Percentiles rank a stretch among this genome's conserved stretches.
Conservation (phyloP, 2,329 filamentous ascomycete genomes). For the Fusarium sublunatum region DNA sequence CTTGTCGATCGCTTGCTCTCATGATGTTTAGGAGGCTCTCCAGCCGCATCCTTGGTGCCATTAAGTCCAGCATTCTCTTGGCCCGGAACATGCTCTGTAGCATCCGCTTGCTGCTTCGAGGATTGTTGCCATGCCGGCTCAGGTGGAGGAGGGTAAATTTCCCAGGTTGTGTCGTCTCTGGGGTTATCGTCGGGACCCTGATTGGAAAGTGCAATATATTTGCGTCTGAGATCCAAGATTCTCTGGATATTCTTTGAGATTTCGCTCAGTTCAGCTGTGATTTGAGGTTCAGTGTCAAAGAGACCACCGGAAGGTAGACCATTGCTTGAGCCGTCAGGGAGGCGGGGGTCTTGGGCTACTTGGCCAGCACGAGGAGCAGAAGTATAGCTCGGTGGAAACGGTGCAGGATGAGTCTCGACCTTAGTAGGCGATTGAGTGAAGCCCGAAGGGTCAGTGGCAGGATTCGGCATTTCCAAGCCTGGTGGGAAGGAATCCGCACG, state of each 20-base stretch:
- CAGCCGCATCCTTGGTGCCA: conserved; percentile 20
- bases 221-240: conserved; percentile 87
- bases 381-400: conserved; percentile 15
- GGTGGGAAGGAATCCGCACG: conserved; percentile 28
- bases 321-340: conserved; percentile 34
- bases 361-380: conserved; percentile 18
- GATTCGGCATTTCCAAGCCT: conserved; percentile 55
- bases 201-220: conserved; percentile 86
- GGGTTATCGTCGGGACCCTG: conserved; percentile 89
- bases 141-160: conserved; percentile 90
- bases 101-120: conserved; percentile 30
- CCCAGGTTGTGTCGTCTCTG: conserved; percentile 84
- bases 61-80: conserved; percentile 34
- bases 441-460: conserved; percentile 28
- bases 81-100: conserved; percentile 32
- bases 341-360: conserved; percentile 22
- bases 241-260: conserved; percentile 94
- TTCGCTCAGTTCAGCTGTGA: conserved; percentile 83
- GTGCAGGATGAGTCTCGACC: conserved; percentile 17
- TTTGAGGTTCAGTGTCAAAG: conserved; percentile 78
- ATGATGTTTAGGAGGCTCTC: conserved; percentile 38
- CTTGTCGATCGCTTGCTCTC: conserved; percentile 62
- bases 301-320: conserved; percentile 59
- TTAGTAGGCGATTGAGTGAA: conserved; percentile 27
- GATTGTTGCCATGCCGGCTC: conserved; percentile 81